Evolutionary conservation across 2,329 filamentous ascomycete genomes (phyloP).

Genomic region (Fusarium xyrophilum): DNA sequence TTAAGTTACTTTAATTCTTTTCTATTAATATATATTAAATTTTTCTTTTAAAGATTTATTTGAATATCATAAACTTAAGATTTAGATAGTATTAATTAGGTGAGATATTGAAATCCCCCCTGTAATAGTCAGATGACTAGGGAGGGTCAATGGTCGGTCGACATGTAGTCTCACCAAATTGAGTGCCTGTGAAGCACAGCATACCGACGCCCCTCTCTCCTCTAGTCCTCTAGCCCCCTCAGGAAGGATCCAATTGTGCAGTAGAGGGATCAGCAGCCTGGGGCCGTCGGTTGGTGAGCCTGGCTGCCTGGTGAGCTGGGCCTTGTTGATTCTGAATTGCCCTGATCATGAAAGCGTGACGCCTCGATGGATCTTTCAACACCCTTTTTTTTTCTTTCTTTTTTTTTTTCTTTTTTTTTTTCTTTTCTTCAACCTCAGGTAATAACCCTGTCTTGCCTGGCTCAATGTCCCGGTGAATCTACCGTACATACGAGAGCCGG

Average conservation of each 20-base stretch:
- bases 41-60: no score
- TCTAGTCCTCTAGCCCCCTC: constrained; percentile 15
- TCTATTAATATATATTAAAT: no score
- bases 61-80: no score
- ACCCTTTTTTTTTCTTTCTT: neutral
- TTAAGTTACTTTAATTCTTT: no score
- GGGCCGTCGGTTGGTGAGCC: constrained; percentile 11
- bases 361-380: constrained; percentile 20
- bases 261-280: constrained; percentile 24
- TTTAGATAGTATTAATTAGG: no score
- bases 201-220: constrained; percentile 1
- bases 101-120: no score
- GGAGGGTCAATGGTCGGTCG: no score
- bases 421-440: neutral
- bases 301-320: constrained; percentile 2
- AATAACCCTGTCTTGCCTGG: neutral
- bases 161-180: constrained; percentile 20
- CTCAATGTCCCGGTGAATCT: constrained; percentile 3
- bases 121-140: no score
- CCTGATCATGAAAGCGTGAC: constrained; percentile 31
- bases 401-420: neutral
- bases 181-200: constrained; percentile 20
- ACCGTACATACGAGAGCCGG: neutral
- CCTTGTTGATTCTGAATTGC: constrained; percentile 23
- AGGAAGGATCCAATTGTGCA: constrained; percentile 9